Conservation (phyloP, 2,329 filamentous ascomycete species). For the Fusarium mangiferae region DNA sequence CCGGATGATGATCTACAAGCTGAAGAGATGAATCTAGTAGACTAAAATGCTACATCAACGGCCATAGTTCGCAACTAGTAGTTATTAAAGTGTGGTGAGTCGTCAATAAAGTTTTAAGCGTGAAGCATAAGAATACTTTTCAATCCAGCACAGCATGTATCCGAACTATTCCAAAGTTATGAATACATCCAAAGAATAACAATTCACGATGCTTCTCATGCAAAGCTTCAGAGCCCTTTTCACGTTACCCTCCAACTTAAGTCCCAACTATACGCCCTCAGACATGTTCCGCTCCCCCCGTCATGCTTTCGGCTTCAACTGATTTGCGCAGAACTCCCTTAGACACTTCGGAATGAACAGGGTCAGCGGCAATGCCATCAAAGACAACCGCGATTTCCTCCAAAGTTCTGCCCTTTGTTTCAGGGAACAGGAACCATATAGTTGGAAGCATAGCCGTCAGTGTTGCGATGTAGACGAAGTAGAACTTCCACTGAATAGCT, state of each 20-base stretch:
- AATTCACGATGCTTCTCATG: too few species aligned
- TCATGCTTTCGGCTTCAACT: slow-evolving; percentile 2
- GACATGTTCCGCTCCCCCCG: background rate
- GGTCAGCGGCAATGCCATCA: slow-evolving; percentile 5
- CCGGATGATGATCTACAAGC: background rate
- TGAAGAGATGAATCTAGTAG: background rate
- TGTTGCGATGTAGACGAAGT: slow-evolving; percentile 23
- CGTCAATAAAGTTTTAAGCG: background rate
- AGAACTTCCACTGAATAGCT: slow-evolving; percentile 24
- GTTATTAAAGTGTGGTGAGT: background rate
- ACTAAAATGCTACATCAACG: background rate
- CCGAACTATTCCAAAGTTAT: too few species aligned
- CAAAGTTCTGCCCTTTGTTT: slow-evolving; percentile 27
- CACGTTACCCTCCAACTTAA: too few species aligned
- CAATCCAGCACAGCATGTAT: background rate
- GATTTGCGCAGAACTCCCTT: slow-evolving; percentile 2
- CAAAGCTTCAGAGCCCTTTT: background rate
- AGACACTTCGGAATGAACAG: background rate
- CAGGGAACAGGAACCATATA: slow-evolving; percentile 28
- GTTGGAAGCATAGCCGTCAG: background rate
- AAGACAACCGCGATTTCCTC: slow-evolving; percentile 27
- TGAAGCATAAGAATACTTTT: background rate
- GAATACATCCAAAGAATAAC: background rate
- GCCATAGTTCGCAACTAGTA: too few species aligned
- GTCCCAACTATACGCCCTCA: background rate